Base-by-base conservation (phyloP, 192 early-diverging fungal genomes). In the Rhizophlyctis rosea region DNA sequence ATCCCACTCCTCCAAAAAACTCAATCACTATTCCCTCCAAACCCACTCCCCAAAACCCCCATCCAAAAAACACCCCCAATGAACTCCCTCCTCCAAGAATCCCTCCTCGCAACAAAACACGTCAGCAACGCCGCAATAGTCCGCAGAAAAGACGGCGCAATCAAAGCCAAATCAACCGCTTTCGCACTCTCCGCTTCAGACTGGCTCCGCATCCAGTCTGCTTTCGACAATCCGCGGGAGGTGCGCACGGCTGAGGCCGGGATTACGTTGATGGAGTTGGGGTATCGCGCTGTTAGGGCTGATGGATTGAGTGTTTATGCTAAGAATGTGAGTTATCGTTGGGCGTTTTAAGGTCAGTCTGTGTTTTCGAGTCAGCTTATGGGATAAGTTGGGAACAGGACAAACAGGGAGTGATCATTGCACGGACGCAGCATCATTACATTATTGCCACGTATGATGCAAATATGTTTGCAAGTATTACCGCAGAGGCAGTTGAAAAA, bases 401-500 rank as follows among this genome's bases (percentile, higher is more conserved):
- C 47, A 75, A 74, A 48, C 39, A 34, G 7, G 81, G 81, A 4
- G 54, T 83, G 13, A 76, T 83, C 33, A 72, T 83, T 0, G 64
- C 69, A 13, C 32, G 67, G 54, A 83, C 78, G 5, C 47, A 69
- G 25, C 53, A 69, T 7, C 76, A 81, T 47, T 81, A 75, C 52
- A 83, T 83, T 36, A 29, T 83, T 1, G 72, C 71, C 24, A 69
- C 71, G 0, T 83, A 83, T 55, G 76, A 76, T 61, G 51, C 52
- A 1, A 61, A 54, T 16, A 83, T 83, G 81, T 75, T 71, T 74
- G 81, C 77, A 1, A 72, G 71, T 50, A 74, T 83, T 21, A 74
- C 75, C 34, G 81, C 67, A 2, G 81, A 83, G 52, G 75, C 81
- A 2, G 76, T 83, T 0, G 81, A 83, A 54, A 83, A 83, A 49